phyloP scores from a whole-genome alignment of 768 basidiomycete genomes.

The Melanogaster broomeanus region DNA sequence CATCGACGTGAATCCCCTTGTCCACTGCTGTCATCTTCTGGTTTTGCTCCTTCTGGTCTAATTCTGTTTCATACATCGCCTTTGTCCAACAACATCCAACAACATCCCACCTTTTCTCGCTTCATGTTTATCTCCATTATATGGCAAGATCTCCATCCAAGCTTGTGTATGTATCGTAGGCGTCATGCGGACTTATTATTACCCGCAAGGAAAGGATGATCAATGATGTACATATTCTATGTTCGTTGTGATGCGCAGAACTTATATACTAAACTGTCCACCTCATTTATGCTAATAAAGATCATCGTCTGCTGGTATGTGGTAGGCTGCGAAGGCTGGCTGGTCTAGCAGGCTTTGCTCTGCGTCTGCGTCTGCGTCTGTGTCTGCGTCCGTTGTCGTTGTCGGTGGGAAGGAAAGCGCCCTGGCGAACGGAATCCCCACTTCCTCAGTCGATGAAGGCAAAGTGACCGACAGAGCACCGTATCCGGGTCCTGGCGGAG shows the following conservation, averaged over 20 bases:
- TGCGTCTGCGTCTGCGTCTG: background rate
- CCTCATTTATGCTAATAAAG: background rate
- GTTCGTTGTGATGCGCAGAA: background rate
- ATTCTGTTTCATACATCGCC: slow-evolving; percentile 3
- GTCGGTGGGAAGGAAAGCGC: slow-evolving; percentile 7
- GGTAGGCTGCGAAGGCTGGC: background rate
- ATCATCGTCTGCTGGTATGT: background rate
- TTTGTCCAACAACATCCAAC: slow-evolving; percentile 1
- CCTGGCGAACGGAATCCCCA: slow-evolving; percentile 1
- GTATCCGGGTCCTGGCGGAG: background rate
- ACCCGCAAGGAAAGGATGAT: slow-evolving; percentile 29
- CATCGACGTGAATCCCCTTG: slow-evolving; percentile 13
- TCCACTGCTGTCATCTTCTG: slow-evolving; percentile 18
- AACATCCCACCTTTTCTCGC: background rate
- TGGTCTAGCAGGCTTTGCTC: background rate
- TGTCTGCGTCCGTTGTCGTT: background rate
- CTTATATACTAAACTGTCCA: slow-evolving; percentile 2
- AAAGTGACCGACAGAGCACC: slow-evolving; percentile 4
- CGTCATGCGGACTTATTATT: slow-evolving; percentile 16
- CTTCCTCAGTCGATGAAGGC: slow-evolving; percentile 7
- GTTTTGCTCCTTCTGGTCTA: slow-evolving; percentile 9
- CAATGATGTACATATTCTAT: slow-evolving; percentile 27
- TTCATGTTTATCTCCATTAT: slow-evolving; percentile 16
- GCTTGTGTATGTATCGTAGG: slow-evolving; percentile 33
- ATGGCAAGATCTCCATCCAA: slow-evolving; percentile 27